Evolutionary conservation across 441 rosid genomes (phyloP).

Genomic region (Sinapis alba): DNA sequence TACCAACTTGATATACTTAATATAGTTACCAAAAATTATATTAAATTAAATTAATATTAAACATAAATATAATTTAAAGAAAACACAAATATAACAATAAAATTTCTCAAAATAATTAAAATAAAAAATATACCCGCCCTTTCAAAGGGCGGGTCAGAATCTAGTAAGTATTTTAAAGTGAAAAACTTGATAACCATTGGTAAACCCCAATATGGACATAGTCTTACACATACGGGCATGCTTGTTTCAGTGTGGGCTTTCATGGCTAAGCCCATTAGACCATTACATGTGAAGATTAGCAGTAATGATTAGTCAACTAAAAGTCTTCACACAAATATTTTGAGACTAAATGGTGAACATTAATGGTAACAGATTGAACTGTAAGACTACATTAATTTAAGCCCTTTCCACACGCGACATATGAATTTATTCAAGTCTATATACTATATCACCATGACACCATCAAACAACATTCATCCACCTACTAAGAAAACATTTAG

Average conservation of each 20-base stretch:
- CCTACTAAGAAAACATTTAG: neutral
- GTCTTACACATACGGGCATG: neutral
- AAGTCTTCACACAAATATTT: neutral
- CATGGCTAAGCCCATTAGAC: slow-evolving; percentile 9
- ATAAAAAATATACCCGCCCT: too few species aligned
- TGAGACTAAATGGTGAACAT: neutral
- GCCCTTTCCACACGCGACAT: slow-evolving; percentile 1
- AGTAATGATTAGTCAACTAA: slow-evolving; percentile 6
- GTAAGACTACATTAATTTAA: neutral
- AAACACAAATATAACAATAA: too few species aligned
- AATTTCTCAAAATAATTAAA: too few species aligned
- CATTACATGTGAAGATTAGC: neutral
- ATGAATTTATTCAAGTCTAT: neutral
- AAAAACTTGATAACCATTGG: neutral
- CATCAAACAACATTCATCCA: neutral
- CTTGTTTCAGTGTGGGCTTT: neutral
- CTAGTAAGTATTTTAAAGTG: too few species aligned
- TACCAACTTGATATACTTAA: too few species aligned
- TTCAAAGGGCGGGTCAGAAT: too few species aligned
- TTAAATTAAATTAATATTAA: too few species aligned
- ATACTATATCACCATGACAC: neutral
- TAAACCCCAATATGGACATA: too few species aligned
- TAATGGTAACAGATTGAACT: neutral
- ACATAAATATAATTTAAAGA: too few species aligned
- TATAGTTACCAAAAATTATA: too few species aligned